Conservation (phyloP, 2,329 filamentous ascomycete genomes). For the Phyllosticta ampelicida region DNA sequence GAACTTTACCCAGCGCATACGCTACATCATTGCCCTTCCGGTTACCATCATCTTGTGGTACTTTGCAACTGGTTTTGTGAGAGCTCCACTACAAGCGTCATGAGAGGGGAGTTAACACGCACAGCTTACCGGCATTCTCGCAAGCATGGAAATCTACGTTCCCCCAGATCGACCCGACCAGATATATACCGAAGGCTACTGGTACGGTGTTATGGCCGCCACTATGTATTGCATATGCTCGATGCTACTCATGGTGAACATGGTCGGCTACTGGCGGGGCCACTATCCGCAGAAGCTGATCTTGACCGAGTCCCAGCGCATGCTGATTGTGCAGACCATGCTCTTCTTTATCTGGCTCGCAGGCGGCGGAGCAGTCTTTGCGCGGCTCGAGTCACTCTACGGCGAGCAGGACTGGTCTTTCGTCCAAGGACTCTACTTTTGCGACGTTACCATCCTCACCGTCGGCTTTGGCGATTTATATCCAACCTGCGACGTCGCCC, state of each 20-base stretch:
- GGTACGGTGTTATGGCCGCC: conserved; percentile 73
- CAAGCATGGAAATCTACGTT: conserved; percentile 53
- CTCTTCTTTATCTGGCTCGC: conserved; percentile 72
- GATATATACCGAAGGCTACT: conserved; percentile 70
- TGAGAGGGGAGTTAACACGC: neutral
- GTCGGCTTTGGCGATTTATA: conserved; percentile 43
- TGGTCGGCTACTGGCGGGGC: conserved; percentile 62
- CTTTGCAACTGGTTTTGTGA: conserved; percentile 47
- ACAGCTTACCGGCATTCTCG: conserved; percentile 55
- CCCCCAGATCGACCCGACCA: conserved; percentile 37
- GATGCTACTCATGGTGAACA: conserved; percentile 66
- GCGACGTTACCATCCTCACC: conserved; percentile 32
- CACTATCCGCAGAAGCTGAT: conserved; percentile 72
- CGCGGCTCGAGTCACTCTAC: conserved; percentile 46
- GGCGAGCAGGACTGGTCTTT: conserved; percentile 52
- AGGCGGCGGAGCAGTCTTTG: conserved; percentile 66
- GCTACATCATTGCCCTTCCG: conserved; percentile 73
- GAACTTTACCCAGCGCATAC: conserved; percentile 72
- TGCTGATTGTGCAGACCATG: conserved; percentile 84
- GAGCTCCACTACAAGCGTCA: conserved; percentile 14
- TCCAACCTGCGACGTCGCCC: conserved; percentile 45
- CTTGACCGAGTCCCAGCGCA: conserved; percentile 70
- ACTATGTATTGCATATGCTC: conserved; percentile 70
- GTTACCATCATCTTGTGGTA: conserved; percentile 76
- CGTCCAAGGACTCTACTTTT: conserved; percentile 52